Base-by-base conservation (phyloP, 139 green algal species). In the Micractinium conductrix region DNA sequence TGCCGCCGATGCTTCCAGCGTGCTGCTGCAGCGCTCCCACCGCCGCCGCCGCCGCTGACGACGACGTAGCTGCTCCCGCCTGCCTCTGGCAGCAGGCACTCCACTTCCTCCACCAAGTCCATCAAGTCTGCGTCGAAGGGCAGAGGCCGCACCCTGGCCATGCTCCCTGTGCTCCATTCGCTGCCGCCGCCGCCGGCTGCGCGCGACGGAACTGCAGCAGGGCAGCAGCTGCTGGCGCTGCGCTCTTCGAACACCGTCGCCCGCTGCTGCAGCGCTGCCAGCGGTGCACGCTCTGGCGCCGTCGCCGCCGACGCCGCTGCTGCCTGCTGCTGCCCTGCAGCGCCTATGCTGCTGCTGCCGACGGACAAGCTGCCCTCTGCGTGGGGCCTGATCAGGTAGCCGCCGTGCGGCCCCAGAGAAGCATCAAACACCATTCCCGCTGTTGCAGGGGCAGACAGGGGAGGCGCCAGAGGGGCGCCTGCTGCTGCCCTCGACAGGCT, bases 41-140 rank as follows among this genome's bases (percentile, higher is more conserved):
- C 48, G 45, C 9, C n/a, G 0, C 12, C 30, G 26, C 12, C 53
- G 43, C 42, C 30, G n/a, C 43, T 40, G 14, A 14, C 10, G 26
- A 28, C 28, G 24, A 5, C 40, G 44, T 62, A 42, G 43, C 72
- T 42, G 35, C 33, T 37, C 17, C 45, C 38, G 45, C n/a, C 33
- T 12, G 2, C 17, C 40, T 38, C 26, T 26, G 26, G 71, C 71
- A 30, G 19, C 45, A 80, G 58, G 75, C 24, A 28, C 78, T 83
- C 78, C 62, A 83, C 78, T 37, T 74, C 78, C 0, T n/a, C 10
- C n/a, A 83, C 62, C 42, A 83, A 33, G 17, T 44, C 78, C 62
- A 45, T 62, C 78, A 65, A 45, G 48, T 0, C 53, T 62, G 53
- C 10, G 19, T 14, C 53, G 53, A 5, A 2, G 7, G 53, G 8